phyloP scores from a whole-genome alignment of 306 rosid genomes.

The Carpinus viminea region DNA sequence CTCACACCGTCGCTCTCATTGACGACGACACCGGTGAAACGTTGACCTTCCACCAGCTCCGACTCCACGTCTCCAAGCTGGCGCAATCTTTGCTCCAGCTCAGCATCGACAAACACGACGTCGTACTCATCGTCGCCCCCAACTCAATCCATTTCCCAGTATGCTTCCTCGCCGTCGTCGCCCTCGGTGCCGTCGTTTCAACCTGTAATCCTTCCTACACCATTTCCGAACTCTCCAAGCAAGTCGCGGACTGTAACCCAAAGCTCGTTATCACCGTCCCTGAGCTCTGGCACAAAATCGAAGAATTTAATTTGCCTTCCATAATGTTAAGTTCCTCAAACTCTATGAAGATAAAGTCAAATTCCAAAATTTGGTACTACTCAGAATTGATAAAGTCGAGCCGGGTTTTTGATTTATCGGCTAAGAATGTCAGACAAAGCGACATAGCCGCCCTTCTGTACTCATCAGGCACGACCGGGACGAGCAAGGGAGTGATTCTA shows the following conservation, averaged over 20 bases:
- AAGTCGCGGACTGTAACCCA: constrained; percentile 42
- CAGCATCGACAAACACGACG: constrained; percentile 28
- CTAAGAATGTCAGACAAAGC: constrained; percentile 18
- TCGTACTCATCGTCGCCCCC: constrained; percentile 36
- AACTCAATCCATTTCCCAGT: constrained; percentile 22
- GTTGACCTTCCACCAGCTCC: constrained; percentile 42
- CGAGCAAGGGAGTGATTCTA: constrained; percentile 52
- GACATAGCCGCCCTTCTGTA: constrained; percentile 53
- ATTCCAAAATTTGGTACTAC: constrained; percentile 21
- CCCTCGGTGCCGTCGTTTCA: constrained; percentile 37
- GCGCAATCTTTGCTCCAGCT: constrained; percentile 26
- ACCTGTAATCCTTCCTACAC: constrained; percentile 39
- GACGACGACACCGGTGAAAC: constrained; percentile 34
- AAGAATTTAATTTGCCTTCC: constrained; percentile 26
- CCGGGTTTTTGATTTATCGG: constrained; percentile 11
- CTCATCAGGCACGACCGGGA: constrained; percentile 58
- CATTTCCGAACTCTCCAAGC: constrained; percentile 30
- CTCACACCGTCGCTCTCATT: constrained; percentile 34
- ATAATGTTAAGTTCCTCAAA: constrained; percentile 20
- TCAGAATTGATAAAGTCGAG: constrained; percentile 27
- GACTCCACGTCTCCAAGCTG: constrained; percentile 30
- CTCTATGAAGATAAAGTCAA: neutral
- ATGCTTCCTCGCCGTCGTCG: constrained; percentile 27
- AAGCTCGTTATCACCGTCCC: constrained; percentile 39
- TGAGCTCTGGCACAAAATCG: constrained; percentile 27